Evolutionary conservation across 768 basidiomycete genomes (phyloP), one percentile per base, ranked within the genome.

Genomic region (Galerina sulciceps): DNA sequence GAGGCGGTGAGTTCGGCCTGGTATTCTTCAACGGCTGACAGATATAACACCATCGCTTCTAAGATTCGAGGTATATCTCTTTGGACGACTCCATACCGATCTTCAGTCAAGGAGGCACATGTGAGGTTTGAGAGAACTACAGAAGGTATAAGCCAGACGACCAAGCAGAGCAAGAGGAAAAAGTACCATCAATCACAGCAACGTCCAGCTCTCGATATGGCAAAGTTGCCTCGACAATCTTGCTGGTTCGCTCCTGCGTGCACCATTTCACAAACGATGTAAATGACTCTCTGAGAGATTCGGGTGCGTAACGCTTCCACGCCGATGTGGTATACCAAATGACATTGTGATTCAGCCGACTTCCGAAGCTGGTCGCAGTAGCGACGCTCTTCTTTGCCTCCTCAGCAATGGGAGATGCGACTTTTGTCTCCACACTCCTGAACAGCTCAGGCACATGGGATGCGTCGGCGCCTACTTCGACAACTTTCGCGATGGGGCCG

Each of bases 21-120:
- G 57, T 88, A 88, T 31, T 81, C 80, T 63, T 94, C 92, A 17
- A 93, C 71, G 1, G 85, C 89, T 1, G 71, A 68, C 17, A 93
- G 78, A 75, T 88, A 90, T 0, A 81, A 81, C 11, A 90, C 69
- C 62, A 94, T 75, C 0, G 89, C 89, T 70, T 96, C 93, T 2
- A 96, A 70, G 26, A 93, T 85, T 58, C 85, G 86, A 0, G 93
- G 89, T 17, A 93, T 91, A 67, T 95, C 94, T 10, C 90, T 80
- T 69, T 95, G 94, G 11, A 94, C 91, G 35, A 88, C 83, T 18
- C 93, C 93, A 67, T 88, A 94, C 17, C 81, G 80, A 73, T 96
- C 93, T 70, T 94, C 94, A 1, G 79, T 77, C 13, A 95, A 74
- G 4, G 93, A 94, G 0, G 87, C 85, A 58, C 86, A 89, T 6